phyloP scores from a whole-genome alignment of 108 stramenopile genomes.

The Poteriospumella lacustris region DNA sequence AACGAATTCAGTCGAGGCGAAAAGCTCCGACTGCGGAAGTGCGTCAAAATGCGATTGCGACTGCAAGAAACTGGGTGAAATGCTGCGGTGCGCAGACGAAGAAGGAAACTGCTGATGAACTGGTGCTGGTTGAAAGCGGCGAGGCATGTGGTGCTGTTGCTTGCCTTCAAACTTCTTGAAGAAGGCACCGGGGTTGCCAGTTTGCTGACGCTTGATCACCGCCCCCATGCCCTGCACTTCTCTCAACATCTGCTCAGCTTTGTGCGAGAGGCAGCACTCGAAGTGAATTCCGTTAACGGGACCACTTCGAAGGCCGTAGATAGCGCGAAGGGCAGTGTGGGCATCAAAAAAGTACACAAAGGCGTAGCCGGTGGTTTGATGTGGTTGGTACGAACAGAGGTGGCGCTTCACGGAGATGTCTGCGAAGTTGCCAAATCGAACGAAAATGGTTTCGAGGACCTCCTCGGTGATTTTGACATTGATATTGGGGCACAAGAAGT shows the following conservation, averaged over 20 bases:
- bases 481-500: background rate
- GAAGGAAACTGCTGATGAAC: too few species aligned
- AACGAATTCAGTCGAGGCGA: too few species aligned
- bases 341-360: background rate
- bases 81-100: too few species aligned
- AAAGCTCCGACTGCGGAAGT: too few species aligned
- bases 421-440: background rate
- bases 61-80: too few species aligned
- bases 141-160: too few species aligned
- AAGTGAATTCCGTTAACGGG: background rate
- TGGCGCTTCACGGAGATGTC: background rate
- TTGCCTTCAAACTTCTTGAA: too few species aligned
- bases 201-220: background rate
- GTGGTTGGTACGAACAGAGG: background rate
- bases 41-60: too few species aligned
- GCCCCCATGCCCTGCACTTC: too few species aligned
- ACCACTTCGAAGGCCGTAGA: background rate
- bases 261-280: background rate
- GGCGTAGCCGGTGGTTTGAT: background rate
- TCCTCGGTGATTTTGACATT: background rate
- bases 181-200: too few species aligned
- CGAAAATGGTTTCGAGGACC: background rate
- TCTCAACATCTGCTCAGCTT: background rate
- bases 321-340: background rate
- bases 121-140: too few species aligned